Percentiles rank a stretch among this genome's conserved stretches.
Evolutionary conservation across 805 yeast genomes (phyloP).

Genomic region (Cyberlindnera bimundalis): DNA sequence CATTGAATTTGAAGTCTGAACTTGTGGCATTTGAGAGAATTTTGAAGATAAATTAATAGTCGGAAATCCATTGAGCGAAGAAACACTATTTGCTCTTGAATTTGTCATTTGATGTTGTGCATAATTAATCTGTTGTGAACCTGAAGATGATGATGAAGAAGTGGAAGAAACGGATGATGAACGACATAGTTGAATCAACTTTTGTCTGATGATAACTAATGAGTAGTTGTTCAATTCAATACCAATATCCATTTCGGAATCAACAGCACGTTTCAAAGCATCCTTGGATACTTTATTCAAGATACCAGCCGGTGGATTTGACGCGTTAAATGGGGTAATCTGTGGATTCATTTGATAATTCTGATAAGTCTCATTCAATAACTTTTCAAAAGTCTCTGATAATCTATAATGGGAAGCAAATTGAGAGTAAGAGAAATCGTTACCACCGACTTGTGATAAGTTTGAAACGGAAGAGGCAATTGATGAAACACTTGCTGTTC

Average conservation of each 20-base stretch:
- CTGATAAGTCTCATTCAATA: conserved; percentile 46
- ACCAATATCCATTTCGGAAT: conserved; percentile 34
- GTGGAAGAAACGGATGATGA: conserved; percentile 8
- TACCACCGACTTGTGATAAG: conserved; percentile 18
- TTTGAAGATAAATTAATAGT: conserved; percentile 21
- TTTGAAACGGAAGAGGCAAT: conserved; percentile 27
- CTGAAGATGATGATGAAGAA: conserved; percentile 4
- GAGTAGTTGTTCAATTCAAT: conserved; percentile 36
- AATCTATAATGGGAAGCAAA: conserved; percentile 28
- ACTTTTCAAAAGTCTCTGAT: conserved; percentile 40
- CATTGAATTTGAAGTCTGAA: conserved; percentile 1
- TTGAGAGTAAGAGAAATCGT: conserved; percentile 24
- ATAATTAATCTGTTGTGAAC: conserved; percentile 3
- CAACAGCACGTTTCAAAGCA: conserved; percentile 39
- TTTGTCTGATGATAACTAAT: conserved; percentile 36
- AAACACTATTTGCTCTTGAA: conserved; percentile 21
- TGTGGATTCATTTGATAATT: conserved; percentile 52
- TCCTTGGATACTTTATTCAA: conserved; percentile 57
- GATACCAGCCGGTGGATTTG: conserved; percentile 66
- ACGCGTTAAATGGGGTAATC: conserved; percentile 62
- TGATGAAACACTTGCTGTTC: conserved; percentile 27
- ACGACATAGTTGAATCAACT: conserved; percentile 30
- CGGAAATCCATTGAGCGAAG: conserved; percentile 21
- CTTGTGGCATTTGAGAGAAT: conserved; percentile 16
- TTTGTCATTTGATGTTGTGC: conserved; percentile 10